Evolutionary conservation across 176 grass and related monocot genomes (phyloP).

Genomic region (bread wheat (Triticum aestivum)): DNA sequence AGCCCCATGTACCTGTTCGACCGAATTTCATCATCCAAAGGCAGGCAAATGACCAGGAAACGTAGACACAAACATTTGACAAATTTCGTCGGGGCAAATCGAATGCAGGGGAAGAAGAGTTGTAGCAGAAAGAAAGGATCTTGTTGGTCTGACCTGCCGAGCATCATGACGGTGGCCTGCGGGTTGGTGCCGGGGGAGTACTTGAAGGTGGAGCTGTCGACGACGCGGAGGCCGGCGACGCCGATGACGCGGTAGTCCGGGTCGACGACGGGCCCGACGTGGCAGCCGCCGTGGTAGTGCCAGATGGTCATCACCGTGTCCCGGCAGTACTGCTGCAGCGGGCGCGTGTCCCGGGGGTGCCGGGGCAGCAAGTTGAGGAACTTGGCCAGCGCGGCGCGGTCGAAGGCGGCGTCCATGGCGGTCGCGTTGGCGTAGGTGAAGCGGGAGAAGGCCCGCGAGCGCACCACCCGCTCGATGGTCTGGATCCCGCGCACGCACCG

Average conservation of each 20-base stretch:
- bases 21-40: not conserved
- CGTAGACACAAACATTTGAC: no score
- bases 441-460: slow-evolving; percentile 40
- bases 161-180: slow-evolving; percentile 95
- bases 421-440: slow-evolving; percentile 43
- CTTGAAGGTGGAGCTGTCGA: slow-evolving; percentile 76
- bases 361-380: slow-evolving; percentile 52
- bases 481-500: slow-evolving; percentile 58
- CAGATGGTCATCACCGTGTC: slow-evolving; percentile 84
- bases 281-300: slow-evolving; percentile 83
- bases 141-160: slow-evolving; percentile 57
- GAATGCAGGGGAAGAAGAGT: no score
- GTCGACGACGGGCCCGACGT: slow-evolving; percentile 49
- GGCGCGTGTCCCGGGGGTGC: slow-evolving; percentile 30
- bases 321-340: slow-evolving; percentile 54
- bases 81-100: not conserved
- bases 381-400: slow-evolving; percentile 4
- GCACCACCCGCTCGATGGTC: slow-evolving; percentile 55
- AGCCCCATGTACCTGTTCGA: slow-evolving; percentile 45
- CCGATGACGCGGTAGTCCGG: slow-evolving; percentile 37
- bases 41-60: not conserved
- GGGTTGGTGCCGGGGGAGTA: slow-evolving; percentile 83
- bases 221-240: slow-evolving; percentile 37
- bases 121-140: not conserved
- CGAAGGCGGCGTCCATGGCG: slow-evolving; percentile 36